phyloP scores from a whole-genome alignment of 768 basidiomycete species.

The Cantharellus cinnabarinus region DNA sequence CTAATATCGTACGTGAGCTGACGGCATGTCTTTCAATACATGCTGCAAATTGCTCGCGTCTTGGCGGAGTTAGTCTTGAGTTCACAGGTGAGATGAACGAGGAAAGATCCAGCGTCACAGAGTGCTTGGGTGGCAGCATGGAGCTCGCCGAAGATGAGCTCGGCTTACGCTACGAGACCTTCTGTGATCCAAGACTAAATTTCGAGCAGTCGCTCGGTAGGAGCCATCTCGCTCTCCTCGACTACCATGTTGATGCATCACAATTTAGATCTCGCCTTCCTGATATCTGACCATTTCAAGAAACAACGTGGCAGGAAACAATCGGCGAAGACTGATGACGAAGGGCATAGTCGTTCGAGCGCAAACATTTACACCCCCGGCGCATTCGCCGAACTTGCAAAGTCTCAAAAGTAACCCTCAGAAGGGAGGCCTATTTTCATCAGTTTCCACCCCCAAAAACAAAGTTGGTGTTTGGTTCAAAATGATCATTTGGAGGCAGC shows the following conservation, averaged over 20 bases:
- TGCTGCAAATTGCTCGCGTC: conserved; percentile 41
- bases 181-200: conserved; percentile 87
- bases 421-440: too few relatives aligned
- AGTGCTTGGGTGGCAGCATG: conserved; percentile 95
- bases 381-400: too few relatives aligned
- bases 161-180: conserved; percentile 74
- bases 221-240: conserved; percentile 9
- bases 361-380: too few relatives aligned
- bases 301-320: conserved; percentile 14
- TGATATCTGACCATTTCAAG: conserved; percentile 65
- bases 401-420: too few relatives aligned
- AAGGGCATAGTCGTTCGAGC: neutral
- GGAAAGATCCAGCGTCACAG: conserved; percentile 87
- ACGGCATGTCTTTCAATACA: conserved; percentile 70
- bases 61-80: conserved; percentile 74
- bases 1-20: conserved; percentile 74
- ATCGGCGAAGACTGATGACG: neutral
- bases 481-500: too few relatives aligned
- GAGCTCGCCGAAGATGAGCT: conserved; percentile 75
- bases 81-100: conserved; percentile 82
- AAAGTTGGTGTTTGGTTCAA: too few relatives aligned
- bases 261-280: conserved; percentile 57
- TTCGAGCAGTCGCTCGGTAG: conserved; percentile 85
- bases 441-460: too few relatives aligned
- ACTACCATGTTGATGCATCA: neutral